Percentiles rank a stretch among this genome's conserved stretches.
phyloP scores from a whole-genome alignment of 176 grass and related monocot species.

The Phragmites australis region DNA sequence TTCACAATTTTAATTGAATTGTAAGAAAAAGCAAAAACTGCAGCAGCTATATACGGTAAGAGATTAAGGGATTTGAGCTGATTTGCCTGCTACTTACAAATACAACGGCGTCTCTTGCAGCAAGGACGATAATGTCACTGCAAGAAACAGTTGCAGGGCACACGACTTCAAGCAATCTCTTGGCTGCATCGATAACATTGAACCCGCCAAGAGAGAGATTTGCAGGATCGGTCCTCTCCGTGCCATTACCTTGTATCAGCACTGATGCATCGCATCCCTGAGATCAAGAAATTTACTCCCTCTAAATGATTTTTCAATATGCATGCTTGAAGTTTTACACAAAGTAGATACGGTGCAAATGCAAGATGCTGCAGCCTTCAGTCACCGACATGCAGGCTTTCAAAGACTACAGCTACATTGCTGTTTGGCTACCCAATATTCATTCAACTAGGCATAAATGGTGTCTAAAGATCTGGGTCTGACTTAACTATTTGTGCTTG shows the following conservation, averaged over 20 bases:
- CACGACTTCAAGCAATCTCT: slow-evolving; percentile 72
- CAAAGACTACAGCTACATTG: neutral
- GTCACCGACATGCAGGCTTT: neutral
- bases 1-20: neutral
- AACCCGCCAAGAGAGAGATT: slow-evolving; percentile 89
- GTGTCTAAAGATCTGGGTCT: neutral
- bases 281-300: slow-evolving; percentile 12
- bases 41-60: neutral
- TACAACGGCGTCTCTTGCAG: slow-evolving; percentile 77
- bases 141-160: slow-evolving; percentile 89
- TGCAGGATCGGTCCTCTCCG: slow-evolving; percentile 83
- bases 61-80: neutral
- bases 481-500: neutral
- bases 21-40: neutral
- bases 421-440: neutral
- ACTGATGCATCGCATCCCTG: slow-evolving; percentile 96
- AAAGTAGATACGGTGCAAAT: neutral
- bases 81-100: slow-evolving; percentile 55
- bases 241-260: slow-evolving; percentile 72
- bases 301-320: neutral
- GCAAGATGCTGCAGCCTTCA: neutral
- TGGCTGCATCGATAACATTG: slow-evolving; percentile 69
- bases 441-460: neutral
- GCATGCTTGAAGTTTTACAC: neutral
- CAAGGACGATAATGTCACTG: slow-evolving; percentile 82